These are phyloP conservation scores for Fennellomyces sp. DNA, from an alignment of 371 early-diverging fungal species.

Conservation along the genomic window DNA sequence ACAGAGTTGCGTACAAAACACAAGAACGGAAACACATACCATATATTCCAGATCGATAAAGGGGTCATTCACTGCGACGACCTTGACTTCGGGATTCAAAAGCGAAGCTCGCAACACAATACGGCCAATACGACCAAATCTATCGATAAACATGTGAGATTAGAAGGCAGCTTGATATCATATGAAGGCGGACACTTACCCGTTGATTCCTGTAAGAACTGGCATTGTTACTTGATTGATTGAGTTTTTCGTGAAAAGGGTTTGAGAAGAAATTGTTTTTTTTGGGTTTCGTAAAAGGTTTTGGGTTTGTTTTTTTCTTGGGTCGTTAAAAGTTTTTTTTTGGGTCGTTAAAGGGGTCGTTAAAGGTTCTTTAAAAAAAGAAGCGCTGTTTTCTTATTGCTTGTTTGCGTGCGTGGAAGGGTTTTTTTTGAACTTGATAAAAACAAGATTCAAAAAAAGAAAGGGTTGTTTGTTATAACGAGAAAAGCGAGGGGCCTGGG, in stretches of 20 bases:
- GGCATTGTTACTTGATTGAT: conserved; percentile 23
- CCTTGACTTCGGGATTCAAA: conserved; percentile 75
- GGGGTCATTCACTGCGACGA: conserved; percentile 98
- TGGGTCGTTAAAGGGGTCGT: conserved; percentile 7
- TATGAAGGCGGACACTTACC: conserved; percentile 17
- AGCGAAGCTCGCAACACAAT: conserved; percentile 95
- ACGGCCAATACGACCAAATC: conserved; percentile 99
- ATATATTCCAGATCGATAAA: conserved; percentile 96
- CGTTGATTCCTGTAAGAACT: conserved; percentile 45
- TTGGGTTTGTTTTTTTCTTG: conserved; percentile 7
- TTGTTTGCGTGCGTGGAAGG: conserved; percentile 2
- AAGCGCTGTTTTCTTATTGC: not conserved
- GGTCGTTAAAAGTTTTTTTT: conserved; percentile 10
- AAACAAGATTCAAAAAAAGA: not conserved
- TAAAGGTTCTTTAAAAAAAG: conserved; percentile 2
- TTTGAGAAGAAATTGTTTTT: not conserved
- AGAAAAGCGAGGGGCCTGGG: not conserved
- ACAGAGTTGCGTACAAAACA: no score
- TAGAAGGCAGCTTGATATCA: not conserved
- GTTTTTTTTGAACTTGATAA: conserved; percentile 5
- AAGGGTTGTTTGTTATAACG: conserved; percentile 1
- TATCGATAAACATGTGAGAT: conserved; percentile 19
- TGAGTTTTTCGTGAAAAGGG: not conserved
- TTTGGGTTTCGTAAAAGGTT: conserved; percentile 1
- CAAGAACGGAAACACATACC: no score